Base-by-base conservation (phyloP, 495 filamentous ascomycete species). In the Mytilinidion resinicola region DNA sequence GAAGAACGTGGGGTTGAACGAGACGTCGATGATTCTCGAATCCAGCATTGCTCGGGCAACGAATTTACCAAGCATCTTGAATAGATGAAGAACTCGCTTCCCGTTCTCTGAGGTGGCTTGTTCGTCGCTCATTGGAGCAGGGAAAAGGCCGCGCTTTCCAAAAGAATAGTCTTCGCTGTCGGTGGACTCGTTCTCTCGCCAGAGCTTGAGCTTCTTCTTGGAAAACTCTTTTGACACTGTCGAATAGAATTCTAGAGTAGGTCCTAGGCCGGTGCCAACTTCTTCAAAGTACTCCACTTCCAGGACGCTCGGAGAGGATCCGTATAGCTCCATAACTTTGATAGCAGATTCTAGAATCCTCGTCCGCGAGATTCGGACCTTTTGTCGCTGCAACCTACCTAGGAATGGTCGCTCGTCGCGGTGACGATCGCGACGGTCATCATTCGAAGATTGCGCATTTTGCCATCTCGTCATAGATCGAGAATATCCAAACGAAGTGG, bases 241-340 rank as follows among this genome's bases (percentile, higher is more conserved):
- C 1, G 95, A 95, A 73, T 97, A 99, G 72, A 99, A 99, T 70
- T 99, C 95, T 19, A 99, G 80, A 9, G 95, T 99, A 14, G 95
- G 95, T 0, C 95, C 95, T 43, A 99, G 78, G 39, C 95, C 95
- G 42, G 95, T 97, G 49, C 95, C 95, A 42, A 97, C 95, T 74
- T 99, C 95, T 61, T 97, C 93, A 65, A 97, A 99, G 66, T 99
- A 99, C 67, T 99, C 95, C 17, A 99, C 91, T 67, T 99, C 95
- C 1, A 99, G 77, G 47, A 96, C 86, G 70, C 95, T 97, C 37
- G 93, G 87, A 4, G 91, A 96, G 3, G 89, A 88, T 1, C 95
- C 95, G 69, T 99, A 99, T 6, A 97, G 83, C 61, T 99, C 93
- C 95, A 99, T 96, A n/a, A 99, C 95, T 70, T 97, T 99, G 67